Evolutionary conservation across 2,329 filamentous ascomycete genomes (phyloP).

Genomic region (Alternaria incomplexa): DNA sequence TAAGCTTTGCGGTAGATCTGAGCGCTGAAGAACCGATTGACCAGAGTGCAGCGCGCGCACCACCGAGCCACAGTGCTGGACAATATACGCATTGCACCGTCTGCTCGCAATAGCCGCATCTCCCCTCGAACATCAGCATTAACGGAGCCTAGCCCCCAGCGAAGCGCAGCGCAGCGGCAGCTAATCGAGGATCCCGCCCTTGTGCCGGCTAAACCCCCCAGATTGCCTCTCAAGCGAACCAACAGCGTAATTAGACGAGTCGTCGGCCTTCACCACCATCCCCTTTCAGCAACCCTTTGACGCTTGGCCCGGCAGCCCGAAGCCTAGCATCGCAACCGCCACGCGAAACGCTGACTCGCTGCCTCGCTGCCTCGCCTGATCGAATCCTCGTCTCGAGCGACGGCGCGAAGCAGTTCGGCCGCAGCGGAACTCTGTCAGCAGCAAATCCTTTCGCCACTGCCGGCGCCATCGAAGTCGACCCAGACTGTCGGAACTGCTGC

Average conservation of each 20-base stretch:
- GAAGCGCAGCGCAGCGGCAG: constrained; percentile 45
- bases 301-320: constrained; percentile 22
- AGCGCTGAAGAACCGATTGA: constrained; percentile 20
- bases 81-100: constrained; percentile 37
- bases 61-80: constrained; percentile 34
- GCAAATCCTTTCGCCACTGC: constrained; percentile 32
- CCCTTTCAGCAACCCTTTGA: constrained; percentile 22
- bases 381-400: constrained; percentile 14
- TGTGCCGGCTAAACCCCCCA: constrained; percentile 47
- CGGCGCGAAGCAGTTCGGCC: constrained; percentile 17
- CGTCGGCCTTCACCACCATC: constrained; percentile 19
- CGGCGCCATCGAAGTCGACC: constrained; percentile 34
- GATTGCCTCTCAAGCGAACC: constrained; percentile 46
- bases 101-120: constrained; percentile 24
- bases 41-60: constrained; percentile 21
- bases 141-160: constrained; percentile 34
- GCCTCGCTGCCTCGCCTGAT: constrained; percentile 13
- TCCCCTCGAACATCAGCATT: constrained; percentile 30
- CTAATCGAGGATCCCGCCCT: constrained; percentile 46
- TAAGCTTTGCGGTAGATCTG: constrained; percentile 19
- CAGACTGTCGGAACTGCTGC: constrained; percentile 32
- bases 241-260: constrained; percentile 43
- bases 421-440: constrained; percentile 26
- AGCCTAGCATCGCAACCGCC: constrained; percentile 15
- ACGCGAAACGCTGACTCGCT: constrained; percentile 13